A percentile compares a stretch with the other conserved stretches of the same genome.
Conservation (phyloP, 75 land plant genomes). For the Pseudotsuga menziesii region DNA sequence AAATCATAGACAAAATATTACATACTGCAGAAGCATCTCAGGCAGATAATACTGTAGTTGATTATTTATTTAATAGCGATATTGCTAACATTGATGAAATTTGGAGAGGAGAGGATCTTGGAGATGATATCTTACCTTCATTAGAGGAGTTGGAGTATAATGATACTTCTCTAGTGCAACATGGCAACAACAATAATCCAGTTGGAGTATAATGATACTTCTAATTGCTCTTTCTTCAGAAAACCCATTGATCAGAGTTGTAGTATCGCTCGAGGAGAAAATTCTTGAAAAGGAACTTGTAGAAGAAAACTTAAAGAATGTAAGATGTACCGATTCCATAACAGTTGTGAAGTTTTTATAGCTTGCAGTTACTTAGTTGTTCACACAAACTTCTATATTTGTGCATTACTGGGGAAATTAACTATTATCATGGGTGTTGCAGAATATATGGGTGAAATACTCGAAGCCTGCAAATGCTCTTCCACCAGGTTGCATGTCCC, state of each 20-base stretch:
- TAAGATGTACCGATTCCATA: conserved; percentile 7
- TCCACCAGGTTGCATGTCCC: not conserved
- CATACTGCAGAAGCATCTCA: not conserved
- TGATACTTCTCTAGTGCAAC: no score
- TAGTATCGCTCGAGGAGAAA: conserved; percentile 5
- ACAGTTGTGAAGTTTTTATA: not conserved
- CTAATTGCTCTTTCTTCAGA: no score
- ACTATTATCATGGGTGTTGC: conserved; percentile 1
- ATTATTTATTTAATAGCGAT: not conserved
- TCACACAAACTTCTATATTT: no score
- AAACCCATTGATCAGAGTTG: conserved; percentile 1
- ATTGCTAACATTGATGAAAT: not conserved
- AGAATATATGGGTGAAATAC: conserved; percentile 6
- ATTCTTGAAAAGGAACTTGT: conserved; percentile 6
- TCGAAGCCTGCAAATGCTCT: conserved; percentile 12
- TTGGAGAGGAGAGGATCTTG: no score
- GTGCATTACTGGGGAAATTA: not conserved
- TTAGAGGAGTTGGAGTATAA: no score
- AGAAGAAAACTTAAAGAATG: conserved; percentile 12
- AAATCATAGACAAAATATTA: not conserved
- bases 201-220: no score
- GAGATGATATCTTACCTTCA: no score
- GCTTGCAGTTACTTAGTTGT: not conserved
- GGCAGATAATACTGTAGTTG: not conserved
- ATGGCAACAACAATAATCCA: no score